Conservation (phyloP, 129 eudicot species). For the Sambucus nigra region DNA sequence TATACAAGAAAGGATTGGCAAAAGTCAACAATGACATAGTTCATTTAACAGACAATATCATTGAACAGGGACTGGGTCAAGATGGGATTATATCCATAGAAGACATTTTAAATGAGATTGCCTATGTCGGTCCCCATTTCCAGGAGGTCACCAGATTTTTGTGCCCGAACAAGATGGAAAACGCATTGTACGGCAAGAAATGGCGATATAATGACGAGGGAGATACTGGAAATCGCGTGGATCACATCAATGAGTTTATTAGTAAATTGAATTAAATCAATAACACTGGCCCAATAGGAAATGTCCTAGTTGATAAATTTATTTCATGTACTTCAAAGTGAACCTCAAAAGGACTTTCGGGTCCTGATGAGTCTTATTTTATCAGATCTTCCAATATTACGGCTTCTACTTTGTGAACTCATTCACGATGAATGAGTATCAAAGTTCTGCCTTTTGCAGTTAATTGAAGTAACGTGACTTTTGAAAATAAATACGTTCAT, state of each 20-base stretch:
- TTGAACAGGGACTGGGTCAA: slow-evolving; percentile 73
- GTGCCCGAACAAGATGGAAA: slow-evolving; percentile 67
- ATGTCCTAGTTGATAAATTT: background rate
- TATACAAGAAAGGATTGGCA: slow-evolving; percentile 69
- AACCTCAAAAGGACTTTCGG: background rate
- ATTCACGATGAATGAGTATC: too few relatives aligned
- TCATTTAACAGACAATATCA: slow-evolving; percentile 70
- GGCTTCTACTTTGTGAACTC: too few relatives aligned
- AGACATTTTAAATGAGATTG: slow-evolving; percentile 72
- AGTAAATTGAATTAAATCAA: slow-evolving; percentile 51
- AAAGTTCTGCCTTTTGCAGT: background rate
- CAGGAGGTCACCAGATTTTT: slow-evolving; percentile 48
- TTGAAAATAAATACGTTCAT: too few relatives aligned
- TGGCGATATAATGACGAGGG: slow-evolving; percentile 52
- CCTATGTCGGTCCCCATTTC: slow-evolving; percentile 58
- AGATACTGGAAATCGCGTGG: slow-evolving; percentile 71
- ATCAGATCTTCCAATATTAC: background rate
- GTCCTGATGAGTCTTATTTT: background rate
- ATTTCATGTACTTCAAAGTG: background rate
- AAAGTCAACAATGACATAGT: slow-evolving; percentile 45
- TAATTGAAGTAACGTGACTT: too few relatives aligned
- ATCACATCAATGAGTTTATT: slow-evolving; percentile 57
- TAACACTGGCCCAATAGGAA: background rate
- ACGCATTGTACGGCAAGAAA: slow-evolving; percentile 67
- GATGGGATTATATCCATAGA: slow-evolving; percentile 61